phyloP scores from a whole-genome alignment of 306 rosid species.

The Fagus crenata region DNA sequence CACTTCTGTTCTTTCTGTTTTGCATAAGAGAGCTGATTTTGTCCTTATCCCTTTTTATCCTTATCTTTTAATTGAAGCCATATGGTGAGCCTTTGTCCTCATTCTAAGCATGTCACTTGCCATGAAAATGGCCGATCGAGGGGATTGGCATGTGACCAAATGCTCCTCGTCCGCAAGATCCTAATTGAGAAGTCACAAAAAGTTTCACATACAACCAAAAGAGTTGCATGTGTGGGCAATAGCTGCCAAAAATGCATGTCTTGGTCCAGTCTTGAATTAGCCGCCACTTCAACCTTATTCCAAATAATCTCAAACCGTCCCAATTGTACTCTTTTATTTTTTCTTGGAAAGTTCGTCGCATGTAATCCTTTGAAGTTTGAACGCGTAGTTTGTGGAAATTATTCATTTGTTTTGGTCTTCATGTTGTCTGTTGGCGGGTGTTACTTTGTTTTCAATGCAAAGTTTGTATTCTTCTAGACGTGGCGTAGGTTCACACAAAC shows the following conservation, averaged over 20 bases:
- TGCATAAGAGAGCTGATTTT: too few species aligned
- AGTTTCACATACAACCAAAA: too few species aligned
- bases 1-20: too few species aligned
- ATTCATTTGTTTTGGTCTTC: neutral
- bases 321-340: neutral
- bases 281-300: neutral
- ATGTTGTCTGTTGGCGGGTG: neutral
- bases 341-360: neutral
- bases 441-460: neutral
- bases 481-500: neutral
- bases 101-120: too few species aligned
- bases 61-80: too few species aligned
- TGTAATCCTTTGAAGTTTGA: neutral
- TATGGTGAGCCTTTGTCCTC: too few species aligned
- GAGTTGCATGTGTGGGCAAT: neutral
- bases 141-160: too few species aligned
- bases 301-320: neutral
- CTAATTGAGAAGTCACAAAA: too few species aligned
- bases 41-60: too few species aligned
- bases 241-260: neutral
- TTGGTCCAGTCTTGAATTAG: neutral
- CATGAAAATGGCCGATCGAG: too few species aligned
- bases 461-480: neutral
- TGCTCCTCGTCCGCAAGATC: too few species aligned
- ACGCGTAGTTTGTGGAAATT: neutral